Conservation (phyloP, 805 yeast species). For the Kodamaea hsintzibuensis region DNA sequence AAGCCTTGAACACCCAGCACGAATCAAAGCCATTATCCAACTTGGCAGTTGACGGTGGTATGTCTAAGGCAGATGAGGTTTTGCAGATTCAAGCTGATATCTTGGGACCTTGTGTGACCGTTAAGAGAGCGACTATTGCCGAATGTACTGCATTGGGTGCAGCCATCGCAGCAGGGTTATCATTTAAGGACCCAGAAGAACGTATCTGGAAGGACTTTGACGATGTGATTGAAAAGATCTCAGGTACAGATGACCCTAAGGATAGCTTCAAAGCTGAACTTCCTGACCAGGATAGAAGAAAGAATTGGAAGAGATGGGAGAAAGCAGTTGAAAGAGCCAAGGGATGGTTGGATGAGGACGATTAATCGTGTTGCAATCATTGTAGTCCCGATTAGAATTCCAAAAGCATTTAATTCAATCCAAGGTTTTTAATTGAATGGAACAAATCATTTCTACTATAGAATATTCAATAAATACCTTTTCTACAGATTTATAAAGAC, state of each 20-base stretch:
- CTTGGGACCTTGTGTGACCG: conserved; percentile 82
- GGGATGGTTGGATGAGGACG: conserved; percentile 67
- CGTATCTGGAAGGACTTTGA: conserved; percentile 75
- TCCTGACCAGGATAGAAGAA: conserved; percentile 58
- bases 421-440: background rate
- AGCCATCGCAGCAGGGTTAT: conserved; percentile 90
- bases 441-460: background rate
- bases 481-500: no score
- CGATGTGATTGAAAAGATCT: conserved; percentile 55
- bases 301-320: conserved; percentile 77
- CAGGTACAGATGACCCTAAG: conserved; percentile 26
- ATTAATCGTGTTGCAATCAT: background rate
- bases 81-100: conserved; percentile 94
- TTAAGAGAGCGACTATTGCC: conserved; percentile 74
- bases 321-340: conserved; percentile 76
- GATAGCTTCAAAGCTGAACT: conserved; percentile 43
- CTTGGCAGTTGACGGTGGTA: conserved; percentile 90
- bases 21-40: conserved; percentile 47
- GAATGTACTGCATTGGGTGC: conserved; percentile 97
- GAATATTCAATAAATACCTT: background rate
- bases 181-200: conserved; percentile 46
- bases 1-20: conserved; percentile 46
- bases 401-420: no score
- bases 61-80: conserved; percentile 87
- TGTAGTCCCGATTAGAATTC: no score